Conservation (phyloP, 257 asterid genomes). For the Lycium barbarum region DNA sequence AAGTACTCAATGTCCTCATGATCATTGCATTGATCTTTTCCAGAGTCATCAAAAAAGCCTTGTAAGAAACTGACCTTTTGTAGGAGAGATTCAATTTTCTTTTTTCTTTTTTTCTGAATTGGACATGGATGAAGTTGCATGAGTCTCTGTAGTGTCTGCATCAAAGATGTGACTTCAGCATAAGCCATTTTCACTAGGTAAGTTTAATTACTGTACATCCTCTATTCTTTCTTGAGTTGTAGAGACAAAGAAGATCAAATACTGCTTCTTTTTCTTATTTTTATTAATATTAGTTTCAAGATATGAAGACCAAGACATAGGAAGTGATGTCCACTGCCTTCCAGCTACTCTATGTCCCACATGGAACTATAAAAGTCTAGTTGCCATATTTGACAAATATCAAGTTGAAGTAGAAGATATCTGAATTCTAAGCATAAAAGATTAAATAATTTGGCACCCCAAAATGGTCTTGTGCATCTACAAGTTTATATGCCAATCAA, state of each 20-base stretch:
- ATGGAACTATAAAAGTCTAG: neutral
- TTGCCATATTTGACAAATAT: neutral
- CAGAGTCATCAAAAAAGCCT: constrained; percentile 37
- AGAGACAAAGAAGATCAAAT: neutral
- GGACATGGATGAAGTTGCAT: neutral
- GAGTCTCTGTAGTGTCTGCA: constrained; percentile 33
- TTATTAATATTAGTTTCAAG: too few relatives aligned
- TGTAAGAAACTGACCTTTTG: constrained; percentile 32
- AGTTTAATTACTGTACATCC: too few relatives aligned
- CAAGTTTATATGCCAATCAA: too few relatives aligned
- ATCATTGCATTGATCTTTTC: neutral
- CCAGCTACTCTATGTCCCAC: neutral
- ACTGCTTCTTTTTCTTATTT: neutral
- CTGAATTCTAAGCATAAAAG: too few relatives aligned
- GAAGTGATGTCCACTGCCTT: neutral
- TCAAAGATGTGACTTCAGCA: constrained; percentile 34
- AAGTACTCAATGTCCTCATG: constrained; percentile 21
- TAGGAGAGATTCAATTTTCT: constrained; percentile 27
- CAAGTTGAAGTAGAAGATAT: neutral
- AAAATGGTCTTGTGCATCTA: too few relatives aligned
- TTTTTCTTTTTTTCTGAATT: neutral
- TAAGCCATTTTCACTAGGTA: constrained; percentile 32
- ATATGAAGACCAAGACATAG: neutral
- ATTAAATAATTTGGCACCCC: too few relatives aligned
- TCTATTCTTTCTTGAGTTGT: too few relatives aligned